phyloP scores from a whole-genome alignment of 805 yeast genomes.

The Jamesozyma rosinii region DNA sequence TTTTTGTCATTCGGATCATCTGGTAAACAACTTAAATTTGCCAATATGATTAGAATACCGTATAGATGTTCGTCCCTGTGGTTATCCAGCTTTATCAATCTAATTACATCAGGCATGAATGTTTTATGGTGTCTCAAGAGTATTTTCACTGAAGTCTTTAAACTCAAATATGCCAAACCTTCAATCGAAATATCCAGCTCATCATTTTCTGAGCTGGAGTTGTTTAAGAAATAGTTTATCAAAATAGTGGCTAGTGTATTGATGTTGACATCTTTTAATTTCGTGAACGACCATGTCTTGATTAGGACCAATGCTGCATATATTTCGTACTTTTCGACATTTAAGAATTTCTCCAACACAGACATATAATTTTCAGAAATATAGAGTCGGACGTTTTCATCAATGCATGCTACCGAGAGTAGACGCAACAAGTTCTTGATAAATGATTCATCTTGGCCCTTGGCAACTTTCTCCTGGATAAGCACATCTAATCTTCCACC shows the following conservation, averaged over 20 bases:
- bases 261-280: slow-evolving; percentile 27
- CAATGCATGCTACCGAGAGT: slow-evolving; percentile 42
- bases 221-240: slow-evolving; percentile 7
- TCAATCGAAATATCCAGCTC: slow-evolving; percentile 28
- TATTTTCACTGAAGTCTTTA: slow-evolving; percentile 33
- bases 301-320: slow-evolving; percentile 40
- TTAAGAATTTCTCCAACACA: slow-evolving; percentile 33
- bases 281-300: slow-evolving; percentile 48
- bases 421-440: slow-evolving; percentile 27
- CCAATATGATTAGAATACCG: slow-evolving; percentile 30
- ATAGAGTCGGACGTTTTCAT: slow-evolving; percentile 40
- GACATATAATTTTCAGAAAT: slow-evolving; percentile 39
- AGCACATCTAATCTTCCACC: slow-evolving; percentile 23
- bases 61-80: slow-evolving; percentile 17
- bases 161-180: slow-evolving; percentile 42
- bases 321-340: slow-evolving; percentile 21
- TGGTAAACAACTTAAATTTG: slow-evolving; percentile 26
- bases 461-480: slow-evolving; percentile 15
- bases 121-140: slow-evolving; percentile 32
- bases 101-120: slow-evolving; percentile 28
- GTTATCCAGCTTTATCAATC: slow-evolving; percentile 13
- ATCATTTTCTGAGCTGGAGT: slow-evolving; percentile 2
- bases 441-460: slow-evolving; percentile 13
- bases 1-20: slow-evolving; percentile 11
- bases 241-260: slow-evolving; percentile 30